phyloP scores from a whole-genome alignment of 371 early-diverging fungal genomes.

The Zychaea mexicana region DNA sequence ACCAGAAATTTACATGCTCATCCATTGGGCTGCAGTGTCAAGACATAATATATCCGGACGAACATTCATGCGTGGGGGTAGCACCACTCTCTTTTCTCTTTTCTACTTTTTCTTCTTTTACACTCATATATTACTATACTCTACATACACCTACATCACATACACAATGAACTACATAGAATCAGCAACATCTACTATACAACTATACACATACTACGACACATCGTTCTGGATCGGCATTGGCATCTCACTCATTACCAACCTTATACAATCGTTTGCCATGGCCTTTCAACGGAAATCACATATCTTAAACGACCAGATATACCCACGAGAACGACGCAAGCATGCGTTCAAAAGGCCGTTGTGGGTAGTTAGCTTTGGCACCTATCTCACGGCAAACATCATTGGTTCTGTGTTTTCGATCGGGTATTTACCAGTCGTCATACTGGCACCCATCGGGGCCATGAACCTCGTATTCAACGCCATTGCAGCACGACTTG shows the following conservation, averaged over 20 bases:
- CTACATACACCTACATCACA: too few species aligned
- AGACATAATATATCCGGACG: too few species aligned
- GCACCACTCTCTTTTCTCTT: too few species aligned
- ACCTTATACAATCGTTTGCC: constrained; percentile 60
- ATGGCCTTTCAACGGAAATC: constrained; percentile 76
- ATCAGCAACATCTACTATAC: not conserved
- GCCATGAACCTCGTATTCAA: constrained; percentile 81
- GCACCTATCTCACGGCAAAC: constrained; percentile 67
- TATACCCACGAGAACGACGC: constrained; percentile 54
- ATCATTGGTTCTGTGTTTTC: constrained; percentile 75
- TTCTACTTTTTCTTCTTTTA: too few species aligned
- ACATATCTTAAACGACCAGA: constrained; percentile 59
- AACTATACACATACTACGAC: constrained; percentile 2
- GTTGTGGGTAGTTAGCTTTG: constrained; percentile 53
- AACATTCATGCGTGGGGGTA: too few species aligned
- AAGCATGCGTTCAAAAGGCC: constrained; percentile 48
- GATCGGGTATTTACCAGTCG: constrained; percentile 81
- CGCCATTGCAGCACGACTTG: constrained; percentile 71
- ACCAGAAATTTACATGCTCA: too few species aligned
- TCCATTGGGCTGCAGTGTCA: too few species aligned
- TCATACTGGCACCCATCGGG: constrained; percentile 81
- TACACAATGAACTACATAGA: too few species aligned
- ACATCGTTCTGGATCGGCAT: constrained; percentile 42
- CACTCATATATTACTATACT: too few species aligned
- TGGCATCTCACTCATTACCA: constrained; percentile 43